Base-by-base conservation (phyloP, 2,329 filamentous ascomycete genomes). In the Paramyrothecium sp. region DNA sequence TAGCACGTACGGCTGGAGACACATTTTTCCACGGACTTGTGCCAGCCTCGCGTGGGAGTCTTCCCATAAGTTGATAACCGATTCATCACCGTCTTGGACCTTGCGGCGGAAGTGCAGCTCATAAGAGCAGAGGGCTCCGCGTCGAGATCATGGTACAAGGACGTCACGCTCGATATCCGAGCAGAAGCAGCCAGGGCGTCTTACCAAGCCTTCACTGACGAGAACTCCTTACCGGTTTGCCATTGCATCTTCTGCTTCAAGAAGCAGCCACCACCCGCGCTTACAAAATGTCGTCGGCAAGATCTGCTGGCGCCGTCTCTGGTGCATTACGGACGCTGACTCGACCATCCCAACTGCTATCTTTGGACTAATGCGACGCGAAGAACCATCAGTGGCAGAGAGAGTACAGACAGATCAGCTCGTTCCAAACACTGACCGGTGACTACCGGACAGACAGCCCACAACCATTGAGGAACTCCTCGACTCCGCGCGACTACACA, bases 131-230 rank as follows among this genome's bases (percentile, higher is more conserved):
- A 30, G 47, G n/a, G 54, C 50, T 59, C 54, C 13, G 13, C 48
- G 54, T 21, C 23, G 53, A 59, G 54, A 56, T 59, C 54, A 20
- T 59, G 52, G 57, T 56, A 54, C 53, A 59, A 59, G 34, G 57
- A 59, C 12, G 52, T 56, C 51, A 44, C 57, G 16, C 51, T 53
- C 30, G 26, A 51, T 38, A 52, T 56, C 26, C 54, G 56, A 26
- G 56, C 54, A 5, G 51, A 58, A 49, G 49, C 56, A 48, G 34
- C 54, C 3, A 54, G 49, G 34, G 46, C 41, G n/a, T 56, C 54
- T 21, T 30, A 56, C 33, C 3, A 48, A 38, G 56, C 56, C 2
- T 58, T 58, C 19, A 51, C 21, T 48, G 51, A 56, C n/a, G 41
- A 58, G n/a, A 58, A 21, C 21, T 55, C 54, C 41, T 21, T 59